These are phyloP conservation scores for Phytophthora tentaculata DNA, from an alignment of 352 stramenopile genomes.

Conservation along the genomic window DNA sequence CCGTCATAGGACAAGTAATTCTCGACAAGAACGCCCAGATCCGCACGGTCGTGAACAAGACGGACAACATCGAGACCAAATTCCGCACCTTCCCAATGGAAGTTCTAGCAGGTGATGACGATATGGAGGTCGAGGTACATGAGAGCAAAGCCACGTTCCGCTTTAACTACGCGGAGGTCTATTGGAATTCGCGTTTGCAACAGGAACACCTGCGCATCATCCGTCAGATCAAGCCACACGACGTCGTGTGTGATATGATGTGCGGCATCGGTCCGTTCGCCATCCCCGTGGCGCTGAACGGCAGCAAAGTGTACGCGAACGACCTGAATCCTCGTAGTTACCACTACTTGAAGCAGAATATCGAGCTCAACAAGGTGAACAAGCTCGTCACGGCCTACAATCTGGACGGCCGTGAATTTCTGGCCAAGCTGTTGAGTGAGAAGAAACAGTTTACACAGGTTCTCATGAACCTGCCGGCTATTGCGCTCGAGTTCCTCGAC, in stretches of 20 bases:
- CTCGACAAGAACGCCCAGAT: slow-evolving; percentile 97
- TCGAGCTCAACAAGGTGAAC: slow-evolving; percentile 91
- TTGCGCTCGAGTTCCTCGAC: slow-evolving; percentile 94
- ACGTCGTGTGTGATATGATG: slow-evolving; percentile 96
- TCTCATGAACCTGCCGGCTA: slow-evolving; percentile 97
- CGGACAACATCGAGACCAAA: slow-evolving; percentile 93
- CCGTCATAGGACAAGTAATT: slow-evolving; percentile 97
- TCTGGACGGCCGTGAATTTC: slow-evolving; percentile 93
- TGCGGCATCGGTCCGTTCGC: slow-evolving; percentile 96
- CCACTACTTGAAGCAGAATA: slow-evolving; percentile 93
- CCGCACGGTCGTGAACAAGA: slow-evolving; percentile 98
- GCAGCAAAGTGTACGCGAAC: slow-evolving; percentile 91
- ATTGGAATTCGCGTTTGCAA: slow-evolving; percentile 97
- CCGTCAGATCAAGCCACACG: slow-evolving; percentile 56
- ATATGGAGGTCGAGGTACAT: slow-evolving; percentile 89
- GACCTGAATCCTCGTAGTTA: slow-evolving; percentile 93
- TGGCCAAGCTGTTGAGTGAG: slow-evolving; percentile 75
- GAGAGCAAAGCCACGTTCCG: slow-evolving; percentile 94
- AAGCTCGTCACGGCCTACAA: slow-evolving; percentile 88
- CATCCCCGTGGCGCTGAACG: slow-evolving; percentile 90
- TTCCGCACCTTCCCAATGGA: slow-evolving; percentile 98
- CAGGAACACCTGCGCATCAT: slow-evolving; percentile 95
- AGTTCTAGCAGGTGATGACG: slow-evolving; percentile 89
- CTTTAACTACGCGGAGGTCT: slow-evolving; percentile 97
- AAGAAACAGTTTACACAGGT: slow-evolving; percentile 89